Evolutionary conservation across 2,329 filamentous ascomycete genomes (phyloP).

Genomic region (Tolypocladium tundrense): DNA sequence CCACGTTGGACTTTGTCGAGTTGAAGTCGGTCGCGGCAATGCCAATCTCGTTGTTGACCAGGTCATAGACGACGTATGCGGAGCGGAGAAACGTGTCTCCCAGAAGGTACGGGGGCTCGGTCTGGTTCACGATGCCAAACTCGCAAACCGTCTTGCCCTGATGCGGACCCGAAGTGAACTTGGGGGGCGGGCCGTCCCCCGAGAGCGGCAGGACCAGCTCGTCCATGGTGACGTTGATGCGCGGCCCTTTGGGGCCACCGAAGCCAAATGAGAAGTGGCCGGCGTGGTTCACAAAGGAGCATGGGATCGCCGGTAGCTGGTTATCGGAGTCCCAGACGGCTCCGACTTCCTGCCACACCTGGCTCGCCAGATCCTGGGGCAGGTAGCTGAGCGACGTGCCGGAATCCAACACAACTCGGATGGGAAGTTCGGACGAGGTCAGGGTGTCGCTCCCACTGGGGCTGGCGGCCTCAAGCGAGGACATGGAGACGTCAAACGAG

Average conservation of each 20-base stretch:
- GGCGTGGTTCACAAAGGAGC: slow-evolving; percentile 30
- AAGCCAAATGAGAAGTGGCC: slow-evolving; percentile 47
- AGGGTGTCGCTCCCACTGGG: slow-evolving; percentile 38
- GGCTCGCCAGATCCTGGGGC: slow-evolving; percentile 46
- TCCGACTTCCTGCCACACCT: slow-evolving; percentile 45
- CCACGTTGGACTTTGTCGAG: slow-evolving; percentile 36
- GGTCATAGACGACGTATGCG: slow-evolving; percentile 50
- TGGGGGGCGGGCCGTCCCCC: slow-evolving; percentile 14
- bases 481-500: slow-evolving; percentile 39
- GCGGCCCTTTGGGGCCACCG: slow-evolving; percentile 34
- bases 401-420: slow-evolving; percentile 61
- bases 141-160: slow-evolving; percentile 36
- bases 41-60: slow-evolving; percentile 46
- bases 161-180: slow-evolving; percentile 30
- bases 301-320: slow-evolving; percentile 37
- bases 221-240: slow-evolving; percentile 42
- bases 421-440: slow-evolving; percentile 29
- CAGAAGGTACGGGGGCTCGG: slow-evolving; percentile 32
- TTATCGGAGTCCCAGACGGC: slow-evolving; percentile 30
- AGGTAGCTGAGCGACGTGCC: slow-evolving; percentile 65
- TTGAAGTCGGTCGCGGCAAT: slow-evolving; percentile 48
- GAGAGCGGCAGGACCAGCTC: slow-evolving; percentile 43
- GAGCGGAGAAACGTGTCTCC: slow-evolving; percentile 51
- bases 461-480: slow-evolving; percentile 36
- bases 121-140: slow-evolving; percentile 47